These are phyloP conservation scores for Posidonia australis DNA, from an alignment of 106 monocot genomes.

Conservation along the genomic window DNA sequence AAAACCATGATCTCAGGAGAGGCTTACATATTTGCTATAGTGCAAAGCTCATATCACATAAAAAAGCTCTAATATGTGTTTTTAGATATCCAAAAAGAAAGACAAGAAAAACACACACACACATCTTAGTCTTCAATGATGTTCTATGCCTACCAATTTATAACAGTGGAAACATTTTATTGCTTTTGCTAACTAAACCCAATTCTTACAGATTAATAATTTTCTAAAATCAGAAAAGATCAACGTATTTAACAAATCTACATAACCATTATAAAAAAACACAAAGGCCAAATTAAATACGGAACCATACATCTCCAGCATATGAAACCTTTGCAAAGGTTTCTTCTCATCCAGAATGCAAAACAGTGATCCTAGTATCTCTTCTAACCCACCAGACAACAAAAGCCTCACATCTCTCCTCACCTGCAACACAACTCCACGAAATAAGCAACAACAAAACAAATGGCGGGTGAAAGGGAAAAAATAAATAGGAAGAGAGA, in stretches of 20 bases:
- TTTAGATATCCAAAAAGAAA: too few relatives aligned
- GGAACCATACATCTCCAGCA: not conserved
- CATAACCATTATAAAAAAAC: not conserved
- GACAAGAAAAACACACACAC: too few relatives aligned
- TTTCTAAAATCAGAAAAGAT: not conserved
- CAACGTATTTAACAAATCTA: not conserved
- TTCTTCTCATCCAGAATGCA: conserved; percentile 5
- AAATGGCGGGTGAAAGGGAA: not conserved
- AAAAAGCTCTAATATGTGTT: too few relatives aligned
- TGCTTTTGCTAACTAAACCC: too few relatives aligned
- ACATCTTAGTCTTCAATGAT: too few relatives aligned
- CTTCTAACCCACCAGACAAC: not conserved
- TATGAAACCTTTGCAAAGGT: conserved; percentile 2
- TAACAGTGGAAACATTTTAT: too few relatives aligned
- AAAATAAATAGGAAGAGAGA: not conserved
- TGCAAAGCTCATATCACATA: too few relatives aligned
- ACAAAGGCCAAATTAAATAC: not conserved
- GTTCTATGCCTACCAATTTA: too few relatives aligned
- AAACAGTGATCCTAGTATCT: not conserved
- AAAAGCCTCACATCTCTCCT: conserved; percentile 11
- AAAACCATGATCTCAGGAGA: too few relatives aligned
- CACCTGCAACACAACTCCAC: not conserved
- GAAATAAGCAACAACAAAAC: not conserved
- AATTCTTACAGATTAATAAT: too few relatives aligned
- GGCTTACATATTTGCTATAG: too few relatives aligned